These are phyloP conservation scores for Haplographium delicatum DNA, from an alignment of 495 filamentous ascomycete genomes.

Conservation along the genomic window DNA sequence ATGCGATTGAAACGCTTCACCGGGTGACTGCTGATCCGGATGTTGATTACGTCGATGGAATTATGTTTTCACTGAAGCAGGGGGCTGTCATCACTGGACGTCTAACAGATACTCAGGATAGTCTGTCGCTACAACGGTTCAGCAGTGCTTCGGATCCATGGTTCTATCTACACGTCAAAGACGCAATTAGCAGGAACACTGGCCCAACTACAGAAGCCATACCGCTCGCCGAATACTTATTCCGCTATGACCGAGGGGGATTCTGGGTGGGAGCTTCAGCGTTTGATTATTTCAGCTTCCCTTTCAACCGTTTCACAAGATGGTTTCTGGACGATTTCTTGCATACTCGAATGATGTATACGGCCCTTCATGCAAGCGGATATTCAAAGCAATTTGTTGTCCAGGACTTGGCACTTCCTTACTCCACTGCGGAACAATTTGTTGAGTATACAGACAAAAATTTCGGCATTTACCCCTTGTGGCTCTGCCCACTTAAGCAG, in stretches of 20 bases:
- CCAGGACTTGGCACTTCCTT: conserved; percentile 54
- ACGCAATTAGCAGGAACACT: conserved; percentile 15
- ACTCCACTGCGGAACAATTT: conserved; percentile 42
- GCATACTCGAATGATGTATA: conserved; percentile 60
- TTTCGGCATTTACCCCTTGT: conserved; percentile 52
- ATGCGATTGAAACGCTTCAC: conserved; percentile 34
- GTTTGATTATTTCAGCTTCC: conserved; percentile 51
- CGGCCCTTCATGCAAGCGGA: conserved; percentile 52
- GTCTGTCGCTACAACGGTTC: conserved; percentile 35
- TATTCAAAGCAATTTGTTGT: conserved; percentile 48
- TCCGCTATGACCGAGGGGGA: conserved; percentile 55
- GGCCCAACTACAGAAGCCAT: conserved; percentile 37
- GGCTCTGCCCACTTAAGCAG: conserved; percentile 51
- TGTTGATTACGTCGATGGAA: conserved; percentile 40
- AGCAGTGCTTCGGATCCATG: conserved; percentile 43
- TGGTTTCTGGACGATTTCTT: conserved; percentile 59
- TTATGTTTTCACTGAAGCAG: conserved; percentile 43
- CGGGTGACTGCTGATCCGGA: conserved; percentile 23
- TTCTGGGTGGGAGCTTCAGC: conserved; percentile 55
- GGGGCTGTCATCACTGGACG: conserved; percentile 50
- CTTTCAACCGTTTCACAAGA: conserved; percentile 49
- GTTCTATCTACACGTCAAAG: conserved; percentile 45
- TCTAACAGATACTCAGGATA: conserved; percentile 33
- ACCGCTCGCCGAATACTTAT: conserved; percentile 51
- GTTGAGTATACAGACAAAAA: conserved; percentile 45